phyloP scores from a whole-genome alignment of 2,329 filamentous ascomycete genomes.

The Nemania sp. region DNA sequence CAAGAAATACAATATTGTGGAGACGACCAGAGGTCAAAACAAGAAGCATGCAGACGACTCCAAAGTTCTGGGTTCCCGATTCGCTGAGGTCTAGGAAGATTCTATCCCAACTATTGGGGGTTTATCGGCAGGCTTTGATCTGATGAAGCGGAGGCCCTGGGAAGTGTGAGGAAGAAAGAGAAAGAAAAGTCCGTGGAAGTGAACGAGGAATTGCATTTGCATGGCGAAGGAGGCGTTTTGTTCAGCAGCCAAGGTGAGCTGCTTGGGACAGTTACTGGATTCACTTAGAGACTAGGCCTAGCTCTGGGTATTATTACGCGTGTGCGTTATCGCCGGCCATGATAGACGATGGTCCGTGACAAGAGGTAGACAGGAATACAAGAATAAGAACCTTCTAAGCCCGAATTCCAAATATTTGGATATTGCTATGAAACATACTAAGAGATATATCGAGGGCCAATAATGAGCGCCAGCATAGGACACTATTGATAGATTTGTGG shows the following conservation, averaged over 20 bases:
- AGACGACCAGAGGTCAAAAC: constrained; percentile 53
- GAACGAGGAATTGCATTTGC: constrained; percentile 46
- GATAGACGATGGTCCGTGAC: constrained; percentile 18
- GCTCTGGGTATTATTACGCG: constrained; percentile 20
- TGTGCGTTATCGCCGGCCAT: constrained; percentile 13
- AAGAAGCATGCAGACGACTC: constrained; percentile 41
- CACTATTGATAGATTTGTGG: background rate
- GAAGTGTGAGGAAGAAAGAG: background rate
- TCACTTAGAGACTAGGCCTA: constrained; percentile 27
- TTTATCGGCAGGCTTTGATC: no score
- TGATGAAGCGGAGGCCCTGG: no score
- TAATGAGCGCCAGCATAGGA: background rate
- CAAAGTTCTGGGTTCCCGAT: constrained; percentile 33
- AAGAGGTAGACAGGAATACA: constrained; percentile 30
- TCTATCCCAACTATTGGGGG: no score
- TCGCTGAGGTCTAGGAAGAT: constrained; percentile 44
- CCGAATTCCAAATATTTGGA: constrained; percentile 3
- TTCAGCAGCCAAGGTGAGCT: constrained; percentile 30
- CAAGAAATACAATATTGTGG: constrained; percentile 76
- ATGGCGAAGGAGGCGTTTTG: constrained; percentile 52
- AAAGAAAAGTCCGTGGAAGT: background rate
- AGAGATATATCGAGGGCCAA: background rate
- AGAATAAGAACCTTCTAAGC: constrained; percentile 19
- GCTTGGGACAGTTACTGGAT: constrained; percentile 32
- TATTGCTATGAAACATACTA: background rate